A percentile compares a stretch with the other conserved stretches of the same genome.
Conservation (phyloP, 768 basidiomycete genomes). For the Mrakia blollopis region DNA sequence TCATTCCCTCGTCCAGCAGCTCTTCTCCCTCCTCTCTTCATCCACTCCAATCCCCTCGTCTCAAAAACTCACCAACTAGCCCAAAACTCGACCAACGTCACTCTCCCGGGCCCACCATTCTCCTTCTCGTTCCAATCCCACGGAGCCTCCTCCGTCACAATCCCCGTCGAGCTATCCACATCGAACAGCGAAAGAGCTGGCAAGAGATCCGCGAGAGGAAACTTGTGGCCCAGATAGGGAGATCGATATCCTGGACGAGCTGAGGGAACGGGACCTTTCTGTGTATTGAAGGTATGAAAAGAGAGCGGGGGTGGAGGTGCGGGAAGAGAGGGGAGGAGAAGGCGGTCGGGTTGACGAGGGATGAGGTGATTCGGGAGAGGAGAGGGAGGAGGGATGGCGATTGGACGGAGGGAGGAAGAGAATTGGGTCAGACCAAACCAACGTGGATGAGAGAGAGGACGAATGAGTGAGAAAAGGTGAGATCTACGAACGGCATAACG, state of each 20-base stretch:
- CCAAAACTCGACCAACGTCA: slow-evolving; percentile 5
- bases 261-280: neutral
- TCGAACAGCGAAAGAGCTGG: neutral
- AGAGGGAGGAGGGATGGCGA: neutral
- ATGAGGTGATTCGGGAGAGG: neutral
- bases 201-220: neutral
- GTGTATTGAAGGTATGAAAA: neutral
- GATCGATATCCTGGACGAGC: slow-evolving; percentile 12
- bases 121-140: slow-evolving; percentile 16
- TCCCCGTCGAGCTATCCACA: neutral
- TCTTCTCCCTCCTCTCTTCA: too few relatives aligned
- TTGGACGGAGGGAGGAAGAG: neutral
- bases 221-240: slow-evolving; percentile 8
- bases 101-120: neutral
- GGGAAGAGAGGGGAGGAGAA: neutral
- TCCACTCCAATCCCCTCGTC: too few relatives aligned
- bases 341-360: neutral
- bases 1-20: too few relatives aligned
- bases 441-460: too few relatives aligned
- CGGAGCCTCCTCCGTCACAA: neutral
- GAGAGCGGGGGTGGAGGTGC: neutral
- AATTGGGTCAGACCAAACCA: neutral
- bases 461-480: neutral
- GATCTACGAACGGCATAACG: neutral
- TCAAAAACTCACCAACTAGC: slow-evolving; percentile 2